Evolutionary conservation across 768 basidiomycete species (phyloP).

Genomic region (Leccinum incarnatum): DNA sequence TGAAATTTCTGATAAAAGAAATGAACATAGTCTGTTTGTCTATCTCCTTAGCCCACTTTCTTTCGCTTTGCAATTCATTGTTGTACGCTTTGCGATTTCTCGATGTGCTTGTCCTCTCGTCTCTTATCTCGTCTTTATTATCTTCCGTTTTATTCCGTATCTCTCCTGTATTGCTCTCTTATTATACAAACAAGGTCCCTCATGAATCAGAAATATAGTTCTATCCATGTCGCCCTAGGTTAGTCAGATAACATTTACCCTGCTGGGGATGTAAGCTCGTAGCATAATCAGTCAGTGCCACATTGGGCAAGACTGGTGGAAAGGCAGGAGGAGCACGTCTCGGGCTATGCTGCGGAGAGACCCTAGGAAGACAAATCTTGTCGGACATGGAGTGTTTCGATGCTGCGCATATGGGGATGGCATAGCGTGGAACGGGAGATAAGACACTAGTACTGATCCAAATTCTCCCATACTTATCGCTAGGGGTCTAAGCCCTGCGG

Average conservation of each 20-base stretch:
- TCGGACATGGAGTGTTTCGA: neutral
- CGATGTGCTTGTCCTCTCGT: constrained; percentile 25
- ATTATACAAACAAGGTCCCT: constrained; percentile 12
- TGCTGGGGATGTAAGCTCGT: neutral
- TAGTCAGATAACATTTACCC: neutral
- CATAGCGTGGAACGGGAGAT: constrained; percentile 1
- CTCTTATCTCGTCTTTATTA: constrained; percentile 19
- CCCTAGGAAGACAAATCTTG: neutral
- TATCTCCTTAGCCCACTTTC: constrained; percentile 9
- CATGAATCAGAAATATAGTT: neutral
- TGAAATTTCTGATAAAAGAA: neutral
- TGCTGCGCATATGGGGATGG: neutral
- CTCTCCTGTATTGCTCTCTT: constrained; percentile 27
- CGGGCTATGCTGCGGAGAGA: neutral
- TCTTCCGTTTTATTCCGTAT: constrained; percentile 28
- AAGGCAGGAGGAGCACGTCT: constrained; percentile 7
- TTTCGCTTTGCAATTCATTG: constrained; percentile 14
- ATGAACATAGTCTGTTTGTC: neutral
- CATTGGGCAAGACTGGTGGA: neutral
- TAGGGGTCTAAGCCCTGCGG: constrained; percentile 7
- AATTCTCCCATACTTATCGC: neutral
- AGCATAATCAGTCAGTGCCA: neutral
- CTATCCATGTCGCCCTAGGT: neutral
- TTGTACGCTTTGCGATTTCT: constrained; percentile 29
- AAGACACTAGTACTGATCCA: neutral